Evolutionary conservation across 768 basidiomycete genomes (phyloP), one percentile per base, ranked within the genome.

Genomic region (Pulveroboletus sp.): DNA sequence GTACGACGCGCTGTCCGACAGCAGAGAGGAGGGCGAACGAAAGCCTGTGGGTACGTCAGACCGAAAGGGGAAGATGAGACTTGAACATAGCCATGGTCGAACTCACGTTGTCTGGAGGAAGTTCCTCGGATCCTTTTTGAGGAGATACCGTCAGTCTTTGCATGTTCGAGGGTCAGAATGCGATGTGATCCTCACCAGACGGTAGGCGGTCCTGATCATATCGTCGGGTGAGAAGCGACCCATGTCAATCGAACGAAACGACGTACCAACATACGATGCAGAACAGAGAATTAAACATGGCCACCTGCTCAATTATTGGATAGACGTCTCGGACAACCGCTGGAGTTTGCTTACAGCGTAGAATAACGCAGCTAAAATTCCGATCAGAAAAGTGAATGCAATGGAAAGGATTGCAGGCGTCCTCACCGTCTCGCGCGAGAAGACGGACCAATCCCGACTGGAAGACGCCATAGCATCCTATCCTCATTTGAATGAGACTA

Each of bases 401-500:
- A 5, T 4, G 16, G 10, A 19, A 5, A n/a, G 1, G 19, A 30
- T 30, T 5, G 11, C 3, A 49, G 6, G 43, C 36, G 19, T 20
- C 3, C 59, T 51, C 40, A 65, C 63, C 63, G n/a, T 64, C 65
- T 41, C 63, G 54, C n/a, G 41, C 16, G 14, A 64, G 63, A 32
- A 55, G 41, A 29, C 6, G 31, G 8, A 55, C 14, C 22, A 68
- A 47, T 2, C 26, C 31, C 14, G 58, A 63, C 3, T 51, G 42
- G 11, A 14, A 16, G 19, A 41, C 5, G 2, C 6, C 13, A 20
- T 5, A 17, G 16, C 34, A 39, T 26, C 26, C 49, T 12, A 6
- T 34, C 1, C 22, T 30, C 14, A 38, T 20, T 10, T 27, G 47
- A 27, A 19, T 19, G 19, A 67, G 55, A 29, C 45, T 42, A 11